Base-by-base conservation (phyloP, 176 grass and related monocot genomes). In the Leersia perrieri region DNA sequence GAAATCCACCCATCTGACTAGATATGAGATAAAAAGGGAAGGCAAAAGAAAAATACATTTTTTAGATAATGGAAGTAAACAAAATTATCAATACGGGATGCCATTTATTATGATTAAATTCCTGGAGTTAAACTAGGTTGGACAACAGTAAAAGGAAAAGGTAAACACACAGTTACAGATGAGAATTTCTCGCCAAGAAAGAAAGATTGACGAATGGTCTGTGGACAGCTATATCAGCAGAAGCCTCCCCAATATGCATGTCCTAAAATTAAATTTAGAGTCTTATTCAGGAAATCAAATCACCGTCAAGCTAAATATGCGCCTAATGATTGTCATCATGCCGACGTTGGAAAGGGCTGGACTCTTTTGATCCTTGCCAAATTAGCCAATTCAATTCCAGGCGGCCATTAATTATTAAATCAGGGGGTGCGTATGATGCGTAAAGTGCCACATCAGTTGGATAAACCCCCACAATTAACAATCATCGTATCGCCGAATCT, bases 381-480 rank as follows among this genome's bases (percentile, higher is more conserved):
- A 45, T 42, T 61, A 61, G 27, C 27, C 27, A 62, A 49, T 23
- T 72, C 25, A 6, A 78, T 27, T 66, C 9, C 6, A 66, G 23
- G n/a, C n/a, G 25, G 38, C 10, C 23, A 5, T 28, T 35, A 16
- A 36, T 74, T 81, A 27, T 25, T 71, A 35, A 41, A 76, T 51
- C 22, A 5, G 3, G 11, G 12, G 23, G 70, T 74, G 64, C 53
- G 76, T 57, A 68, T 75, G 68, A 65, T 33, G 64, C 63, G 5
- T 1, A 49, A 75, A 80, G 70, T 29, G 77, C 76, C 87, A 81
- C 70, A 71, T 85, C 76, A 77, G 87, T 60, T 72, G 82, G 87
- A 85, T 89, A 89, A 89, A 81, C 77, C 77, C 82, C 22, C 13
- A 27, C 27, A 29, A 76, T 87, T 87, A 87, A 87, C 38, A 72